Conservation (phyloP, 208 protist genomes). For the Trypanosoma vivax region DNA sequence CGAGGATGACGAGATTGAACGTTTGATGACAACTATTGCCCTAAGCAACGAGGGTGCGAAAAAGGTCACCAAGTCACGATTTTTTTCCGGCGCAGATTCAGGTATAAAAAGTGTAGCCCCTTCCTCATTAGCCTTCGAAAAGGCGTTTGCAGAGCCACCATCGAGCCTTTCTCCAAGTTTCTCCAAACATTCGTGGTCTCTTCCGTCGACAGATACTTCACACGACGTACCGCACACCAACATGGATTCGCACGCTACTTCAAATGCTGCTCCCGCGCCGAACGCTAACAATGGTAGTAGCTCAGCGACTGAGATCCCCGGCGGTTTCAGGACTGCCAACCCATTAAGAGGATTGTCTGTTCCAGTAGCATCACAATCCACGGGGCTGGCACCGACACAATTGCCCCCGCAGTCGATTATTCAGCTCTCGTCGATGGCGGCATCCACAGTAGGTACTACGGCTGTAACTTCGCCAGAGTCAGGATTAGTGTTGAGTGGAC, state of each 20-base stretch:
- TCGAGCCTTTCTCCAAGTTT: not conserved
- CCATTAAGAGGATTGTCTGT: not conserved
- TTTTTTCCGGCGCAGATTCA: conserved; percentile 18
- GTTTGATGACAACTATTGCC: conserved; percentile 22
- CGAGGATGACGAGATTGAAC: conserved; percentile 20
- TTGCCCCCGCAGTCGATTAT: not conserved
- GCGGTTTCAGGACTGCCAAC: no score
- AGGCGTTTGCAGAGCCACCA: not conserved
- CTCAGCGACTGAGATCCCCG: no score
- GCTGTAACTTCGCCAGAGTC: not conserved
- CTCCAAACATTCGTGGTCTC: conserved; percentile 9
- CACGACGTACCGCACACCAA: conserved; percentile 15
- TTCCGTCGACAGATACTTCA: conserved; percentile 3
- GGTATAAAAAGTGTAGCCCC: conserved; percentile 10
- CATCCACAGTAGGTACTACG: not conserved
- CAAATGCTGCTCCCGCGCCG: not conserved
- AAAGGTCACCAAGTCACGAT: conserved; percentile 24
- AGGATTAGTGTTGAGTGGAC: conserved; percentile 9
- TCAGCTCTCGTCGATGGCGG: not conserved
- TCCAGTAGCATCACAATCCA: not conserved
- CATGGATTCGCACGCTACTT: conserved; percentile 1
- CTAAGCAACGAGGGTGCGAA: conserved; percentile 30
- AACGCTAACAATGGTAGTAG: conserved; percentile 10
- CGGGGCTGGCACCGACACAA: not conserved
- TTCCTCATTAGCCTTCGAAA: not conserved